Conservation (phyloP, 208 protist genomes). For the Crithidia brevicula region DNA sequence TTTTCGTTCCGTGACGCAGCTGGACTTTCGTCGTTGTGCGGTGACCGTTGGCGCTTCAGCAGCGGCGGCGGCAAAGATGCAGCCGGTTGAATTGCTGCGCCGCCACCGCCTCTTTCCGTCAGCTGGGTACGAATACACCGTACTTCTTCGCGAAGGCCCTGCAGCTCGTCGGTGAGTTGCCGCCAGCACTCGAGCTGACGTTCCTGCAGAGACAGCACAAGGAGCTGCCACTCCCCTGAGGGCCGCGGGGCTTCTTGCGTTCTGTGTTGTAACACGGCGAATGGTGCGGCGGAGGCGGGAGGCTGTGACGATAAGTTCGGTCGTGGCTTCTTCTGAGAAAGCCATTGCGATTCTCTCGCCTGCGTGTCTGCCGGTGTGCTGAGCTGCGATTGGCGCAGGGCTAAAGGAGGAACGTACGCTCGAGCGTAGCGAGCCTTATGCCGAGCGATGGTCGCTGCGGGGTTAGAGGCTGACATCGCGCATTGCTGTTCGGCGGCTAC, state of each 20-base stretch:
- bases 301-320: not conserved
- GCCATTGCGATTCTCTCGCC: not conserved
- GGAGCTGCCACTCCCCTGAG: conserved; percentile 4
- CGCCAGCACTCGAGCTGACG: conserved; percentile 30
- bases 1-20: too few species aligned
- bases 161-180: conserved; percentile 21
- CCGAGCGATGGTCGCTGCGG: conserved; percentile 9
- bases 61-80: too few species aligned
- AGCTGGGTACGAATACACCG: conserved; percentile 4
- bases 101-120: not conserved
- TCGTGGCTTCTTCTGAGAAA: not conserved
- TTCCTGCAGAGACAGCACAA: conserved; percentile 16
- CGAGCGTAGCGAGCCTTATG: conserved; percentile 32
- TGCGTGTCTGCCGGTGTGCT: not conserved
- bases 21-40: not conserved
- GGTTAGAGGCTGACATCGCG: not conserved
- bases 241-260: not conserved
- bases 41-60: not conserved
- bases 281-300: not conserved
- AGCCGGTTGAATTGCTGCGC: not conserved
- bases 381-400: conserved; percentile 9
- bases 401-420: conserved; percentile 13
- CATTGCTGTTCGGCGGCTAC: not conserved
- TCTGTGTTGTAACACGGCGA: not conserved
- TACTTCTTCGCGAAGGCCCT: conserved; percentile 15